Conservation (phyloP, 2,329 filamentous ascomycete genomes). For the Colletotrichum chlorophyti region DNA sequence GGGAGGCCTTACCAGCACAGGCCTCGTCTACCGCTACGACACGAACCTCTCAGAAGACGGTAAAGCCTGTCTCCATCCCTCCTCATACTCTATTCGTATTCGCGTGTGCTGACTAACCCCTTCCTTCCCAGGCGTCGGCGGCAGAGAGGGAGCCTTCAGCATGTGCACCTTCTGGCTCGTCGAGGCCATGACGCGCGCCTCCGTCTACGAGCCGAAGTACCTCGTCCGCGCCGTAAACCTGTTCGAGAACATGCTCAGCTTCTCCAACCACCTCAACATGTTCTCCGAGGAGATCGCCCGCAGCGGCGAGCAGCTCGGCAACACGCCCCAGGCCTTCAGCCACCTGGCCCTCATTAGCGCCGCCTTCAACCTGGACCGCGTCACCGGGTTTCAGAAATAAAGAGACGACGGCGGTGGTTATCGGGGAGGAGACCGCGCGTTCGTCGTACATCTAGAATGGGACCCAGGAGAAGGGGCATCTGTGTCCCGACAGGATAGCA, state of each 20-base stretch:
- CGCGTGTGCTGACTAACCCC: not conserved
- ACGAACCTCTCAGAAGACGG: constrained; percentile 73
- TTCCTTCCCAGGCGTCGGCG: constrained; percentile 66
- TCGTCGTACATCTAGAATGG: no score
- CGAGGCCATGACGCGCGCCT: constrained; percentile 75
- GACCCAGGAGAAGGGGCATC: no score
- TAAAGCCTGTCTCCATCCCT: constrained; percentile 36
- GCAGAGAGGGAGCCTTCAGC: constrained; percentile 76
- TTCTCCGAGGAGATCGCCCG: constrained; percentile 81
- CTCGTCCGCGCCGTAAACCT: constrained; percentile 67
- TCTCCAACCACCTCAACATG: constrained; percentile 79
- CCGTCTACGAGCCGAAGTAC: constrained; percentile 70
- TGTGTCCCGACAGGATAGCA: no score
- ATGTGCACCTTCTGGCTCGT: constrained; percentile 89
- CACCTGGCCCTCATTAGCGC: constrained; percentile 79
- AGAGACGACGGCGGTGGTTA: no score
- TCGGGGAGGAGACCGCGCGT: no score
- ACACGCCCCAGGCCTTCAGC: constrained; percentile 81
- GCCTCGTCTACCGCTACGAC: constrained; percentile 79
- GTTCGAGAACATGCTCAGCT: constrained; percentile 80
- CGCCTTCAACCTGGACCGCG: constrained; percentile 76
- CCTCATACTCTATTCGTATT: not conserved
- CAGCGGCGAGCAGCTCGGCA: constrained; percentile 78
- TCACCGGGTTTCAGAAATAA: constrained; percentile 37
- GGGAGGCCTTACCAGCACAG: constrained; percentile 77